Percentiles rank a stretch among this genome's conserved stretches.
These are phyloP conservation scores for Hippophae gyantsensis DNA, from an alignment of 306 rosid species.

Conservation along the genomic window DNA sequence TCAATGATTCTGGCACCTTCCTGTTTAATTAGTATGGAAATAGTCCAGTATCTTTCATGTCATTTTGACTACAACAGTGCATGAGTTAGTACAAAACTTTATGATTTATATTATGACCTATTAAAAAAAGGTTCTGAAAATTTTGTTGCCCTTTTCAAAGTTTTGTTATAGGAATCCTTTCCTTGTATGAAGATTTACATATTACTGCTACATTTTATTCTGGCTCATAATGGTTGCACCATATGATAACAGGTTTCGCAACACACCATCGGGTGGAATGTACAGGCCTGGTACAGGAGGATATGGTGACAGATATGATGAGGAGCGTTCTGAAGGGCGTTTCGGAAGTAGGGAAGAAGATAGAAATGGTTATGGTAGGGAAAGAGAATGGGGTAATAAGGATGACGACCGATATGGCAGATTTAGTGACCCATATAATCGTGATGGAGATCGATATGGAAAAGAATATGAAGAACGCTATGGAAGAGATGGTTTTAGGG, in stretches of 20 bases:
- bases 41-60: no score
- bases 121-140: no score
- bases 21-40: no score
- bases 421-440: slow-evolving; percentile 32
- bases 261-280: slow-evolving; percentile 58
- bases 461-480: slow-evolving; percentile 73
- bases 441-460: slow-evolving; percentile 81
- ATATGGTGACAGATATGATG: slow-evolving; percentile 70
- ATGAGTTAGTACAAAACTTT: no score
- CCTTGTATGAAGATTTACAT: no score
- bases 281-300: slow-evolving; percentile 65
- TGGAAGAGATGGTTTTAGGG: slow-evolving; percentile 63
- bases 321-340: slow-evolving; percentile 50
- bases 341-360: slow-evolving; percentile 61
- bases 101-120: no score
- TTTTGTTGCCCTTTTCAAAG: no score
- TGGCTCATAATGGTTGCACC: no score
- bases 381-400: slow-evolving; percentile 63
- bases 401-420: slow-evolving; percentile 68
- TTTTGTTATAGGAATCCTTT: no score
- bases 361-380: slow-evolving; percentile 72
- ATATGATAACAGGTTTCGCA: slow-evolving; percentile 61
- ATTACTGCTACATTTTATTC: no score
- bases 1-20: no score
- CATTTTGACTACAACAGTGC: no score